A percentile compares a stretch with the other conserved stretches of the same genome.
Conservation (phyloP, 2,329 filamentous ascomycete genomes). For the Diaporthe nobilis region DNA sequence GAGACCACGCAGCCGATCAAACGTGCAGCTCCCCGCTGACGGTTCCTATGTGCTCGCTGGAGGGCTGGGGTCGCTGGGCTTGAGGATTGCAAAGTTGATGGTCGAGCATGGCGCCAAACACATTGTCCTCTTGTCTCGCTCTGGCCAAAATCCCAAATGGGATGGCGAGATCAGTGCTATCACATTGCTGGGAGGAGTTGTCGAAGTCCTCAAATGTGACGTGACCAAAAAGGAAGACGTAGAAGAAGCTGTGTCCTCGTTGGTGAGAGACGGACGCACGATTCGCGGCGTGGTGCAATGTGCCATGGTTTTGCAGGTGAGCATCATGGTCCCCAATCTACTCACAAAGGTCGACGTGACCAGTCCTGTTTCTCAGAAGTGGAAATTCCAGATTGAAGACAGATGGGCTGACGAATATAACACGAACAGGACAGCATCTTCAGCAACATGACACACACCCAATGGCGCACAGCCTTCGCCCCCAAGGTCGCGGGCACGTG, state of each 20-base stretch:
- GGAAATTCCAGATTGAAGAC: too few relatives aligned
- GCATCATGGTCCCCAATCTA: too few relatives aligned
- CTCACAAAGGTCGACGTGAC: too few relatives aligned
- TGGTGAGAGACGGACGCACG: not conserved
- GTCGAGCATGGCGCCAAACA: conserved; percentile 30
- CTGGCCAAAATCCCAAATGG: not conserved
- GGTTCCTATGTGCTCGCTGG: conserved; percentile 28
- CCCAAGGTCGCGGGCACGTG: conserved; percentile 40
- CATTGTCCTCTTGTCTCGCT: conserved; percentile 36
- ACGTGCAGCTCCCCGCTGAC: not conserved
- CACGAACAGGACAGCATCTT: conserved; percentile 12
- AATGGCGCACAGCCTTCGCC: not conserved
- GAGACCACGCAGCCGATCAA: too few relatives aligned
- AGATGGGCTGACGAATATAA: too few relatives aligned
- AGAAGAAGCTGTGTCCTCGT: not conserved
- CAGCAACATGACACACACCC: conserved; percentile 10
- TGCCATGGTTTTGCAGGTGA: conserved; percentile 8
- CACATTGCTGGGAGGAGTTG: not conserved
- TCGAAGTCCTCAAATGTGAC: conserved; percentile 2
- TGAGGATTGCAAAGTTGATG: conserved; percentile 26
- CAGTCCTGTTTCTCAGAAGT: too few relatives aligned
- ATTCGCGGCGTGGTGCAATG: conserved; percentile 39
- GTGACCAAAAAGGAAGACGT: not conserved
- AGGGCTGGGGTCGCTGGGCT: conserved; percentile 16
- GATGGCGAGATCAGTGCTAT: not conserved